Conservation (phyloP, 345 rosid genomes). For the Gossypium australe region DNA sequence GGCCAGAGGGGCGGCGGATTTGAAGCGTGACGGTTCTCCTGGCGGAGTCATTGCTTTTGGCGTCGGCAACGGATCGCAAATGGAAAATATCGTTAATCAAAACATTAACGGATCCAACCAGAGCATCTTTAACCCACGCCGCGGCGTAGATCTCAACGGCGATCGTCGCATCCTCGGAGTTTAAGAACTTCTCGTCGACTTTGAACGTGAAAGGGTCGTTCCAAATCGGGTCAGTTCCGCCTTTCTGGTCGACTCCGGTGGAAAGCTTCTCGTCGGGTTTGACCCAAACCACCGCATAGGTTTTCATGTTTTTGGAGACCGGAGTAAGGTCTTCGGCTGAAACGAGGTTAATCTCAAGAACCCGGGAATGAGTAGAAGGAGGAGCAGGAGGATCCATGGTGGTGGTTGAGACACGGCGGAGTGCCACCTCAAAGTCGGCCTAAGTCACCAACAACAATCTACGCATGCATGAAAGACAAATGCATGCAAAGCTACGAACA, state of each 20-base stretch:
- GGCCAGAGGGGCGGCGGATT: constrained; percentile 76
- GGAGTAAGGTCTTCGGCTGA: constrained; percentile 80
- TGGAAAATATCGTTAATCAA: constrained; percentile 47
- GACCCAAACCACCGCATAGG: constrained; percentile 80
- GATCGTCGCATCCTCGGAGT: constrained; percentile 49
- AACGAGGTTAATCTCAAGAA: constrained; percentile 65
- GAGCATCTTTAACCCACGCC: constrained; percentile 79
- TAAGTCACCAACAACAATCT: neutral
- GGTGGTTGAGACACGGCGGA: neutral
- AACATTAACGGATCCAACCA: constrained; percentile 64
- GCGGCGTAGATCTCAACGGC: constrained; percentile 81
- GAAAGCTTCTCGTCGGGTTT: constrained; percentile 59
- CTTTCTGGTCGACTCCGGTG: constrained; percentile 64
- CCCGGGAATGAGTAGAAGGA: constrained; percentile 33
- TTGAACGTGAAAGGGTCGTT: constrained; percentile 77
- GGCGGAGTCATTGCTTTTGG: constrained; percentile 23
- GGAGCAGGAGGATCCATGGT: constrained; percentile 33
- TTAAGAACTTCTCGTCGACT: constrained; percentile 57
- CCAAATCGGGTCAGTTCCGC: constrained; percentile 70
- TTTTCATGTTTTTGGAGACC: constrained; percentile 71
- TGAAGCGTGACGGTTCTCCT: constrained; percentile 46
- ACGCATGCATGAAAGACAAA: neutral
- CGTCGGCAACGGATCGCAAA: constrained; percentile 19
- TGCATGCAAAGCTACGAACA: neutral
- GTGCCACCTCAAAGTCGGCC: neutral